Percentiles rank a stretch among this genome's conserved stretches.
phyloP scores from a whole-genome alignment of 257 asterid species.

The Solanum phureja region DNA sequence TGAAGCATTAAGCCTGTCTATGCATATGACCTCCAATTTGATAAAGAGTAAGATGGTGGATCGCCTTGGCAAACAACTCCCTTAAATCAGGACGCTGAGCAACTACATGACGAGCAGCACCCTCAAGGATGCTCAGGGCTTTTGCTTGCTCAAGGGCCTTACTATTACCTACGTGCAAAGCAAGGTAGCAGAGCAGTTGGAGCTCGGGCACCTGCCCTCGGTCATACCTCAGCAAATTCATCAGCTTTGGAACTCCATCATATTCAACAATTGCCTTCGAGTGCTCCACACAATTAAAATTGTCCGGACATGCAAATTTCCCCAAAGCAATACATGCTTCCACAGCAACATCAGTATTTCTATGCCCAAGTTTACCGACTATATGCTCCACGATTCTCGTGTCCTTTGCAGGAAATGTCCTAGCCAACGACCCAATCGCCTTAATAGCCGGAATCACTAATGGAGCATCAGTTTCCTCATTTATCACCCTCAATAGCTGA shows the following conservation, averaged over 20 bases:
- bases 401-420: slow-evolving; percentile 78
- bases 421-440: slow-evolving; percentile 57
- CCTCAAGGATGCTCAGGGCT: slow-evolving; percentile 44
- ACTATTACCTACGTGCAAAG: slow-evolving; percentile 58
- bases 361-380: slow-evolving; percentile 45
- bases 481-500: slow-evolving; percentile 57
- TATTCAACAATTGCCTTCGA: slow-evolving; percentile 60
- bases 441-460: slow-evolving; percentile 39
- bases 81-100: slow-evolving; percentile 47
- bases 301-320: slow-evolving; percentile 54
- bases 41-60: slow-evolving; percentile 48
- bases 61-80: slow-evolving; percentile 46
- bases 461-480: slow-evolving; percentile 23
- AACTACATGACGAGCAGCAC: slow-evolving; percentile 38
- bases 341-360: slow-evolving; percentile 41
- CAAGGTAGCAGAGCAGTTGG: slow-evolving; percentile 59
- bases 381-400: slow-evolving; percentile 46
- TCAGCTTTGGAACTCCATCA: slow-evolving; percentile 39
- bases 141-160: slow-evolving; percentile 55
- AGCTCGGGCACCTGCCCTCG: slow-evolving; percentile 37
- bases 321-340: slow-evolving; percentile 63
- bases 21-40: slow-evolving; percentile 59
- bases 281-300: slow-evolving; percentile 52
- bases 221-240: slow-evolving; percentile 52
- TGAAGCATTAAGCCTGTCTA: slow-evolving; percentile 8